Base-by-base conservation (phyloP, 345 rosid genomes). In the Euphorbia peplus region DNA sequence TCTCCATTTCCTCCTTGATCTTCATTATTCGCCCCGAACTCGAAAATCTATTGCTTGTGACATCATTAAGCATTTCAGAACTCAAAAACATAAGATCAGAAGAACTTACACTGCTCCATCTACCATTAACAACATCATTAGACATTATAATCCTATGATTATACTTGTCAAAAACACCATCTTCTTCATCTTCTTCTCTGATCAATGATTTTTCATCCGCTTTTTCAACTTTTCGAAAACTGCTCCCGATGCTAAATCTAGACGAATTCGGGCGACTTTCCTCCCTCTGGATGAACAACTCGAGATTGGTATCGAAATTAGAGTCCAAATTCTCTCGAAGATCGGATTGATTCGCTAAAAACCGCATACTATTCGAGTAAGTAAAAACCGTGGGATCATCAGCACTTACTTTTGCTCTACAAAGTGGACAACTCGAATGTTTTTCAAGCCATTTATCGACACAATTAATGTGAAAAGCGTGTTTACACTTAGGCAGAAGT, bases 391-490 rank as follows among this genome's bases (percentile, higher is more conserved):
- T 50, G 0, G 76, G 82, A 52, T 93, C 97, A 22, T 83, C 96
- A 0, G 80, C 52, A 18, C 76, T 79, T 78, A 93, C 79, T 60
- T 72, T 85, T 0, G 78, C 68, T 62, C 98, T 78, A 61, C 98
- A 93, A 2, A 93, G 84, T 26, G 98, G 98, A 67, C 97, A 93
- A 64, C 95, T 89, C 0, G 98, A 90, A 75, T 93, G 93, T 59
- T 75, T 84, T 69, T 91, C 98, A 24, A 91, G 96, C 98, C 98
- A 91, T 69, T 75, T 84, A 72, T 93, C 98, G 35, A 93, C 87
- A 22, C 97, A 93, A 72, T 78, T 79, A 26, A 91, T 82, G 71
- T 93, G 96, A 54, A 93, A 93, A 19, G 93, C 98, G 69, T 93
- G 98, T 50, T 86, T 79, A 77, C 98, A 91, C 51, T 82, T 82